phyloP scores from a whole-genome alignment of 441 rosid genomes.

The Arabidopsis lyrata region DNA sequence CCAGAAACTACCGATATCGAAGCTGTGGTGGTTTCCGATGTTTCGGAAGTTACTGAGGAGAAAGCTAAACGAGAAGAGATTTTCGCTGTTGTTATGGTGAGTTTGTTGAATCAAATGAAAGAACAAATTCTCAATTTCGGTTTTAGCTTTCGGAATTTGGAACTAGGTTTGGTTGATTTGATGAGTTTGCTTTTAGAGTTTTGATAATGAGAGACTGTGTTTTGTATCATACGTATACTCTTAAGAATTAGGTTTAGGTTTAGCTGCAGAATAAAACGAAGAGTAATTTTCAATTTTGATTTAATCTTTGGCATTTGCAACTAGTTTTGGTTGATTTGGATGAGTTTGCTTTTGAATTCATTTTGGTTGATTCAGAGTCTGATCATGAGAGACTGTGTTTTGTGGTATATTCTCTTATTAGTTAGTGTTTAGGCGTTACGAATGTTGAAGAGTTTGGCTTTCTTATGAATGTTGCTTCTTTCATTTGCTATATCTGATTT shows the following conservation, averaged over 20 bases:
- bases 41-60: constrained; percentile 29
- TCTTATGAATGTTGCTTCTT: not conserved
- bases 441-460: too few relatives aligned
- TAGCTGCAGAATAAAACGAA: too few relatives aligned
- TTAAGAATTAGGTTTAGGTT: not conserved
- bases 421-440: too few relatives aligned
- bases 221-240: too few relatives aligned
- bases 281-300: not conserved
- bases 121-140: not conserved
- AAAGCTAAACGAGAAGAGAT: constrained; percentile 86
- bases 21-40: constrained; percentile 43
- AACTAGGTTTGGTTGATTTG: not conserved
- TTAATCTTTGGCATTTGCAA: too few relatives aligned
- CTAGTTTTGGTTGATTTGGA: not conserved
- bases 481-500: constrained; percentile 13
- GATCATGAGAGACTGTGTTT: not conserved
- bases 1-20: too few relatives aligned
- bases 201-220: not conserved
- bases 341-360: not conserved
- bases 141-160: not conserved
- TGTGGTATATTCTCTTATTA: constrained; percentile 2
- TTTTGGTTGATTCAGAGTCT: too few relatives aligned
- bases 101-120: constrained; percentile 4
- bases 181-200: not conserved
- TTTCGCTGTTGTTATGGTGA: constrained; percentile 95